A percentile compares a stretch with the other conserved stretches of the same genome.
phyloP scores from a whole-genome alignment of 306 rosid species.

The Corylus americana region DNA sequence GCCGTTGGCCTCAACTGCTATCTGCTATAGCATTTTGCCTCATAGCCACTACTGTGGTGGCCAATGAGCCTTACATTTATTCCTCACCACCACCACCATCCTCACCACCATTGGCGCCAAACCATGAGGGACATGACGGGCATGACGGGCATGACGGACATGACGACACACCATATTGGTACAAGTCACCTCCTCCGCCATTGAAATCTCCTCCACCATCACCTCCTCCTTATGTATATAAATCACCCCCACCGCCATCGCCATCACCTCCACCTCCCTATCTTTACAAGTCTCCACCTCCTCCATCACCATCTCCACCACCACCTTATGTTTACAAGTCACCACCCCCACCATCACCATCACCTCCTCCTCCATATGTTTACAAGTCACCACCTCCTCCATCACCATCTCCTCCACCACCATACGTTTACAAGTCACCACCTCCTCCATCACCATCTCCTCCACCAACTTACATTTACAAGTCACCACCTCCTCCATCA shows the following conservation, averaged over 20 bases:
- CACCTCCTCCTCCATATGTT: background rate
- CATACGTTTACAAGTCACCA: background rate
- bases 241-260: too few species aligned
- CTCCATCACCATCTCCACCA: background rate
- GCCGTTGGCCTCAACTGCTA: constrained; percentile 18
- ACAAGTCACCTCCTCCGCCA: background rate
- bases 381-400: background rate
- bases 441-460: background rate
- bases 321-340: background rate
- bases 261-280: background rate
- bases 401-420: background rate
- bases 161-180: background rate
- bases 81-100: constrained; percentile 2
- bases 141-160: too few species aligned
- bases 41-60: constrained; percentile 4
- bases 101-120: background rate
- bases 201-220: background rate
- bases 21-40: constrained; percentile 8
- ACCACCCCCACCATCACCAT: background rate
- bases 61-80: constrained; percentile 1
- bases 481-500: background rate
- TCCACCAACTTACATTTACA: background rate
- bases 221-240: too few species aligned
- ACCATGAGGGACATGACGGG: background rate
- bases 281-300: too few species aligned